Percentiles rank a stretch among this genome's conserved stretches.
phyloP scores from a whole-genome alignment of 2,329 filamentous ascomycete species.

The Apiospora arundinis region DNA sequence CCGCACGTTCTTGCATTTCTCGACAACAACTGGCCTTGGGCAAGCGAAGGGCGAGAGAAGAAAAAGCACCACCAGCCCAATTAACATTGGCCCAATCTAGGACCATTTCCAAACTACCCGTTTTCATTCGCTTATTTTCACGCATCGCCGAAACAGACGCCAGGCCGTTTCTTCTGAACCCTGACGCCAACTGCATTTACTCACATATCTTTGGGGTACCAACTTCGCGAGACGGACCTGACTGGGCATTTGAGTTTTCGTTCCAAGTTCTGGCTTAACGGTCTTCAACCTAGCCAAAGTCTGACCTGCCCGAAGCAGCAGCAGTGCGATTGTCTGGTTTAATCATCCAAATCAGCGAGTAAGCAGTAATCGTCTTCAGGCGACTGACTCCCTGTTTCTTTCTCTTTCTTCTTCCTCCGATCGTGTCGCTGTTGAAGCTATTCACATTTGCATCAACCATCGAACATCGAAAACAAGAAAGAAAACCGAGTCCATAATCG shows the following conservation, averaged over 20 bases:
- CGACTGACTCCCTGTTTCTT: neutral
- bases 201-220: neutral
- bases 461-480: slow-evolving; percentile 1
- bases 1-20: slow-evolving; percentile 12
- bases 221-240: neutral
- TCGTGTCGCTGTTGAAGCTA: neutral
- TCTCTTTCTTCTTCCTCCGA: neutral
- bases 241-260: slow-evolving; percentile 15
- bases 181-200: slow-evolving; percentile 9
- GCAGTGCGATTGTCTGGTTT: slow-evolving; percentile 1
- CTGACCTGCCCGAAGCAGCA: neutral
- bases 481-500: neutral
- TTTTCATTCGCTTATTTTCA: slow-evolving; percentile 8
- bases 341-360: neutral
- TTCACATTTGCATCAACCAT: slow-evolving; percentile 1
- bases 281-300: slow-evolving; percentile 1
- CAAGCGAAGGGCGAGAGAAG: neutral
- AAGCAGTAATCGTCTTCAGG: slow-evolving; percentile 5
- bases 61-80: slow-evolving; percentile 10
- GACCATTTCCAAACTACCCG: slow-evolving; percentile 10
- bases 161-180: slow-evolving; percentile 15
- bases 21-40: slow-evolving; percentile 10
- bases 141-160: neutral
- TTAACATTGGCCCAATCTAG: slow-evolving; percentile 13
- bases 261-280: slow-evolving; percentile 11